A percentile compares a stretch with the other conserved stretches of the same genome.
phyloP scores from a whole-genome alignment of 2,329 filamentous ascomycete species.

The Chaetomiaceae sp. region DNA sequence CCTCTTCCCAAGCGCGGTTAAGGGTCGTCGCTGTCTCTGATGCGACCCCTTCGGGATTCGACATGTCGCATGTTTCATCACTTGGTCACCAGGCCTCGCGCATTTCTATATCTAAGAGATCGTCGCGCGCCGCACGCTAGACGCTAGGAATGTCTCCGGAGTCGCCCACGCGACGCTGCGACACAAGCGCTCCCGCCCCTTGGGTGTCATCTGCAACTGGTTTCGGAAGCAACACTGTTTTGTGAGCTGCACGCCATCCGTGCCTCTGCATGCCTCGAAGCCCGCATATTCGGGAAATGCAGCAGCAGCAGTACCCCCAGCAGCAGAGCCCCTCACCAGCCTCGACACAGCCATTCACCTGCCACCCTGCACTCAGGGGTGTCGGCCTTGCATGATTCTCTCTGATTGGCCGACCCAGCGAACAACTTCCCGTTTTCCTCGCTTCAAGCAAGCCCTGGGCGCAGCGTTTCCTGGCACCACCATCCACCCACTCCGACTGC shows the following conservation, averaged over 20 bases:
- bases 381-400: too few relatives aligned
- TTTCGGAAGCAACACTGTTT: slow-evolving; percentile 15
- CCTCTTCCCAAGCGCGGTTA: slow-evolving; percentile 59
- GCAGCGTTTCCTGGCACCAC: slow-evolving; percentile 4
- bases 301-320: neutral
- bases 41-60: slow-evolving; percentile 9
- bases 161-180: slow-evolving; percentile 18
- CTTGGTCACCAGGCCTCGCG: slow-evolving; percentile 16
- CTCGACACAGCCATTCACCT: slow-evolving; percentile 13
- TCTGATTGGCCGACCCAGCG: slow-evolving; percentile 17
- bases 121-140: slow-evolving; percentile 17
- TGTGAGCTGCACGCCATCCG: slow-evolving; percentile 24
- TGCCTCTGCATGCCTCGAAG: slow-evolving; percentile 13
- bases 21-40: slow-evolving; percentile 15
- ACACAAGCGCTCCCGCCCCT: slow-evolving; percentile 8
- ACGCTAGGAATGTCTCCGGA: slow-evolving; percentile 1
- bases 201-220: slow-evolving; percentile 14
- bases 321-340: neutral
- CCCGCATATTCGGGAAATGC: slow-evolving; percentile 11
- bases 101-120: slow-evolving; percentile 7
- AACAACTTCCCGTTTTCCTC: neutral
- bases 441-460: slow-evolving; percentile 5
- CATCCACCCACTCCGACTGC: slow-evolving; percentile 4
- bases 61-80: slow-evolving; percentile 18
- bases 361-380: slow-evolving; percentile 3